These are phyloP conservation scores for Cardamine occulta DNA, from an alignment of 345 rosid species.

Conservation along the genomic window DNA sequence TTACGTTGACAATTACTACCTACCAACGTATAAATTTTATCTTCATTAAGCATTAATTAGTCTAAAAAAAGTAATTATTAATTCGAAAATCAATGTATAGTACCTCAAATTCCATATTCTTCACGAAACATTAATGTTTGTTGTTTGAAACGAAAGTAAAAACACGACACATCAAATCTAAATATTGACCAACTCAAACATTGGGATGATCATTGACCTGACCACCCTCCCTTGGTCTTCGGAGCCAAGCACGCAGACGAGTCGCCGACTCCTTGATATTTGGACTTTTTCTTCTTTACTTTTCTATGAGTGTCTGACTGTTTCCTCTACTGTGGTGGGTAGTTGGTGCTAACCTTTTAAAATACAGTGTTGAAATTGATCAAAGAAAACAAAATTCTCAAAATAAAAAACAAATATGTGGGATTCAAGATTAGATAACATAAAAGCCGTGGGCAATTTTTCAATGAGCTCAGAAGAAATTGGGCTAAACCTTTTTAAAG, in stretches of 20 bases:
- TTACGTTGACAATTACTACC: too few relatives aligned
- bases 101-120: too few relatives aligned
- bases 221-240: constrained; percentile 27
- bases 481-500: background rate
- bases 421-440: background rate
- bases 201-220: constrained; percentile 29
- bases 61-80: too few relatives aligned
- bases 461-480: background rate
- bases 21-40: too few relatives aligned
- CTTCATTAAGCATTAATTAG: too few relatives aligned
- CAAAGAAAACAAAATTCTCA: background rate
- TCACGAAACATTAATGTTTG: too few relatives aligned
- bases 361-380: constrained; percentile 4
- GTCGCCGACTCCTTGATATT: constrained; percentile 18
- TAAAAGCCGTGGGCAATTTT: background rate
- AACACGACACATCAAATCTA: too few relatives aligned
- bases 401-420: background rate
- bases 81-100: too few relatives aligned
- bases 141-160: too few relatives aligned
- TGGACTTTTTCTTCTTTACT: background rate
- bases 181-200: background rate
- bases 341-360: constrained; percentile 7
- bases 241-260: constrained; percentile 28
- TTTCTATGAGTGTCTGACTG: background rate
- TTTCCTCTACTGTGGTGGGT: background rate